Conservation (phyloP, 805 yeast species). For the Wickerhamomyces pijperi region DNA sequence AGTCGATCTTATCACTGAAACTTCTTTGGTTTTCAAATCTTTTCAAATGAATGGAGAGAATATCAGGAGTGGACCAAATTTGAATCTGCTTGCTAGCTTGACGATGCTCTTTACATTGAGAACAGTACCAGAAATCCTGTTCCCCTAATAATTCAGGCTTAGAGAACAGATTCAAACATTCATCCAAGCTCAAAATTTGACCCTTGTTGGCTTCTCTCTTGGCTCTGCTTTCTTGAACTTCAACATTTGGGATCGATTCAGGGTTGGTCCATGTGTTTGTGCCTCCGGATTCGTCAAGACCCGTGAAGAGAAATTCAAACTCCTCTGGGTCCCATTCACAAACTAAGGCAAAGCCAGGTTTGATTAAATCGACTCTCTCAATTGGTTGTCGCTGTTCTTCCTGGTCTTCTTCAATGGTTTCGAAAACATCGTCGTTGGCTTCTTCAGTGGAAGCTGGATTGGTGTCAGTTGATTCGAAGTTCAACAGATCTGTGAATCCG, state of each 20-base stretch:
- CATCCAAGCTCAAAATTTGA: constrained; percentile 47
- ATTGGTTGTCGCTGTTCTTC: too few species aligned
- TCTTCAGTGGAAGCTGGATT: too few species aligned
- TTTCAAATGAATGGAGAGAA: constrained; percentile 80
- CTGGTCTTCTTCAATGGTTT: constrained; percentile 3
- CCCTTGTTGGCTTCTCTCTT: constrained; percentile 19
- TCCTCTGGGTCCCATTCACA: constrained; percentile 55
- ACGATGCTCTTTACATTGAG: constrained; percentile 76
- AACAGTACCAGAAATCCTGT: constrained; percentile 91
- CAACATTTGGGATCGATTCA: constrained; percentile 38
- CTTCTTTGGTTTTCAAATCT: constrained; percentile 78
- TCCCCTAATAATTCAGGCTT: constrained; percentile 78
- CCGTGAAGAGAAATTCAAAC: constrained; percentile 42
- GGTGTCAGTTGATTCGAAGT: too few species aligned
- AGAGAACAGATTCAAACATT: constrained; percentile 67
- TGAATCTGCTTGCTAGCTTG: constrained; percentile 88
- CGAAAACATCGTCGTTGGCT: constrained; percentile 3
- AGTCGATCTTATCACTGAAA: constrained; percentile 83
- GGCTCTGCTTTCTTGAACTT: constrained; percentile 36
- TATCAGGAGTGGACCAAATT: constrained; percentile 89
- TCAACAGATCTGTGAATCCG: too few species aligned
- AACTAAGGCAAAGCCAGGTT: constrained; percentile 31
- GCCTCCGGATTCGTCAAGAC: constrained; percentile 34
- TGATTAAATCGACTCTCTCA: constrained; percentile 6
- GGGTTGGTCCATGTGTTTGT: constrained; percentile 47